phyloP scores from a whole-genome alignment of 2,329 filamentous ascomycete species.

The Ploettnerulaceae sp. region DNA sequence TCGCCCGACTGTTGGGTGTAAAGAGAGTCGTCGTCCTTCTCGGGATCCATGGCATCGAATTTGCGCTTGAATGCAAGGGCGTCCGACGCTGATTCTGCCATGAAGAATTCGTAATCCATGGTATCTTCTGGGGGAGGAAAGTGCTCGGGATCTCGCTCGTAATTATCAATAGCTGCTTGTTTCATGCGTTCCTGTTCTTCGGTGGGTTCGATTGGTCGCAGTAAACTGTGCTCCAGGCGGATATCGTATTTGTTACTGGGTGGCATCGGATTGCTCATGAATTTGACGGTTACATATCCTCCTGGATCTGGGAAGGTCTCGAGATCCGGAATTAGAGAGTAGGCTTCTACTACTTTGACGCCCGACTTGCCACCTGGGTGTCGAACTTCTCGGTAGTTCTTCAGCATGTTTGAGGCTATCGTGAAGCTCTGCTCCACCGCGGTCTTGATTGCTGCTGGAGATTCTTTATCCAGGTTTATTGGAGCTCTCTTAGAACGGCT shows the following conservation, averaged over 20 bases:
- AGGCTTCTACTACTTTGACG: constrained; percentile 54
- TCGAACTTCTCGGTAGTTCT: constrained; percentile 48
- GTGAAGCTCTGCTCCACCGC: constrained; percentile 62
- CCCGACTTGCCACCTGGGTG: constrained; percentile 51
- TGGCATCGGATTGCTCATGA: constrained; percentile 59
- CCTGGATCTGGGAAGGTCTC: constrained; percentile 66
- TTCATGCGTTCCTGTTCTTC: constrained; percentile 48
- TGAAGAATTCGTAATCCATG: constrained; percentile 64
- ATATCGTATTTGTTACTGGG: constrained; percentile 50
- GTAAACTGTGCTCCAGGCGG: constrained; percentile 56
- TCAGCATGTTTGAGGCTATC: constrained; percentile 48
- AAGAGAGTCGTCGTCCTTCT: constrained; percentile 48
- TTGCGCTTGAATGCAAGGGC: constrained; percentile 54
- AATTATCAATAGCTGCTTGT: constrained; percentile 46
- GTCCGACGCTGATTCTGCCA: constrained; percentile 45
- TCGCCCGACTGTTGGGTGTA: constrained; percentile 48
- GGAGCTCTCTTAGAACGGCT: constrained; percentile 39
- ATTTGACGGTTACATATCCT: constrained; percentile 66
- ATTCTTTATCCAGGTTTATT: constrained; percentile 51
- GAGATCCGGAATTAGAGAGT: constrained; percentile 59
- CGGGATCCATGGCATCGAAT: constrained; percentile 54
- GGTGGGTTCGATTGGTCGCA: constrained; percentile 54
- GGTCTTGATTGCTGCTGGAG: constrained; percentile 61
- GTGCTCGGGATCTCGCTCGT: constrained; percentile 52
- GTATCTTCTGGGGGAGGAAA: constrained; percentile 52